Evolutionary conservation across 179 eudicot species (phyloP).

Genomic region (Vitellaria paradoxa): DNA sequence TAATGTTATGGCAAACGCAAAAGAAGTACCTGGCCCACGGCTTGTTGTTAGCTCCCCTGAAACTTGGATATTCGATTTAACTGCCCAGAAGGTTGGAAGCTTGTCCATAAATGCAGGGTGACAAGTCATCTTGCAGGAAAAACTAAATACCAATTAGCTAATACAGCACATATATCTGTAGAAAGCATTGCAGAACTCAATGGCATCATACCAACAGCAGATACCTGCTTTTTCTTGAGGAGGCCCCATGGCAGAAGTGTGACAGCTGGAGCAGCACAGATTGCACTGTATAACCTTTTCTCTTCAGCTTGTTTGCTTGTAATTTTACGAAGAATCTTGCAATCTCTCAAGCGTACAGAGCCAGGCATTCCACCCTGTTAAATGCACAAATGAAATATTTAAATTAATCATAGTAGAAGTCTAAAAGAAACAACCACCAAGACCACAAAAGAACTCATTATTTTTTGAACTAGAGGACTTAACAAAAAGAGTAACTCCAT

Average conservation of each 20-base stretch:
- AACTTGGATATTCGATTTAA: conserved; percentile 72
- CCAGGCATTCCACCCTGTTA: conserved; percentile 98
- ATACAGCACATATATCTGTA: background rate
- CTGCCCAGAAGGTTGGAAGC: conserved; percentile 79
- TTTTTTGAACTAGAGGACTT: background rate
- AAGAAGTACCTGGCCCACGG: conserved; percentile 94
- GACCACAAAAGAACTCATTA: background rate
- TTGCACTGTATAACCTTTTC: conserved; percentile 81
- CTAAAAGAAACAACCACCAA: background rate
- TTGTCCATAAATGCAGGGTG: conserved; percentile 92
- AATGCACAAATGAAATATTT: background rate
- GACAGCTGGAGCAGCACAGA: conserved; percentile 98
- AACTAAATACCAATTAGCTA: conserved; percentile 19
- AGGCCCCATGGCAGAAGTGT: conserved; percentile 97
- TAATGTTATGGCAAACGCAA: conserved; percentile 72
- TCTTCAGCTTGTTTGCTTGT: conserved; percentile 83
- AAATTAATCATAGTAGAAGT: background rate
- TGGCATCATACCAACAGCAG: conserved; percentile 3
- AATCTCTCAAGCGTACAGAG: conserved; percentile 83
- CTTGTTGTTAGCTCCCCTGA: conserved; percentile 92
- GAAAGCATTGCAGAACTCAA: conserved; percentile 10
- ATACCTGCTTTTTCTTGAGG: conserved; percentile 69
- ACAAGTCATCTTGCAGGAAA: conserved; percentile 65
- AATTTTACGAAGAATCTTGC: conserved; percentile 58
- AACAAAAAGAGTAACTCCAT: background rate